Conservation (phyloP, 805 yeast species). For the Tetrapisispora fleetii region DNA sequence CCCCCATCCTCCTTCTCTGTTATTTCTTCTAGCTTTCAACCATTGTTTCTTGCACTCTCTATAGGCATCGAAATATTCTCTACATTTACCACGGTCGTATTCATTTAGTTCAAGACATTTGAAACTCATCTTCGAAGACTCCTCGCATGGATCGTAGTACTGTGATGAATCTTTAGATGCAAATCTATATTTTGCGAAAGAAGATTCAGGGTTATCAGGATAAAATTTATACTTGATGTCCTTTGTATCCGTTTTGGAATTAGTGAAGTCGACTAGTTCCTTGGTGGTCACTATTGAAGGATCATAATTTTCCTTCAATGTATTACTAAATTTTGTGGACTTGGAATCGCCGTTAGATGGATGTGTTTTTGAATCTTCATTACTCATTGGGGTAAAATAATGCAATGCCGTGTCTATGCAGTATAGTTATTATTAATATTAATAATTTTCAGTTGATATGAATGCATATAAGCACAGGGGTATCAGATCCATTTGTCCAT, state of each 20-base stretch:
- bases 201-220: constrained; percentile 80
- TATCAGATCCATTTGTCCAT: too few species aligned
- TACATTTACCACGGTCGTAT: constrained; percentile 57
- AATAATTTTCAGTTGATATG: too few species aligned
- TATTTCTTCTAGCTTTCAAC: constrained; percentile 37
- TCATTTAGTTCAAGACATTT: constrained; percentile 73
- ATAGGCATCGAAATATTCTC: constrained; percentile 84
- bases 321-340: neutral
- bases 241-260: neutral
- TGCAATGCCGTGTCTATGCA: neutral
- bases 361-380: too few species aligned
- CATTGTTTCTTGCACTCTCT: constrained; percentile 82
- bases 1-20: constrained; percentile 24
- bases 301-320: neutral
- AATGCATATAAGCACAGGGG: too few species aligned
- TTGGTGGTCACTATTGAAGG: neutral
- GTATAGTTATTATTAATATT: too few species aligned
- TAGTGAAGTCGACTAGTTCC: neutral
- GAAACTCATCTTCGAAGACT: constrained; percentile 78
- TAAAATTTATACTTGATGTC: constrained; percentile 26
- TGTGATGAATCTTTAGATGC: constrained; percentile 68
- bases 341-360: neutral
- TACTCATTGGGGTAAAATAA: too few species aligned
- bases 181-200: constrained; percentile 59
- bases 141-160: constrained; percentile 89